Conservation (phyloP, 228 moss, liverwort and hornwort species). For the Sphagnum fallax region DNA sequence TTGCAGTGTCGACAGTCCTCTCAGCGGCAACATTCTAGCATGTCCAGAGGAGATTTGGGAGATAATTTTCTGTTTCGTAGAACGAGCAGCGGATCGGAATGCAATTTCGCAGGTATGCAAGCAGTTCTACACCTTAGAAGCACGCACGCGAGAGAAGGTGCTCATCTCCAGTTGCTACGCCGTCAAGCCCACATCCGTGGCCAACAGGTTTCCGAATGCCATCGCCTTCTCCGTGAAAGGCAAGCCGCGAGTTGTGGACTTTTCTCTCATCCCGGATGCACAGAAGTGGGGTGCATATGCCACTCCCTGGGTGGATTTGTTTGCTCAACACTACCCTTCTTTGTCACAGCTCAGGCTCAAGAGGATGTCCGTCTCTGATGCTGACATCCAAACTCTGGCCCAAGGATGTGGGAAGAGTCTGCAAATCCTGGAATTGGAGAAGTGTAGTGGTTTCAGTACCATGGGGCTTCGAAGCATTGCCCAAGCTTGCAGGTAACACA, state of each 20-base stretch:
- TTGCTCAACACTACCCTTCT: conserved; percentile 20
- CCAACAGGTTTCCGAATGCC: conserved; percentile 40
- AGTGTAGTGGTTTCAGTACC: conserved; percentile 50
- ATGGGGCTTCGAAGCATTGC: conserved; percentile 28
- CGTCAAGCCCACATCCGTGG: conserved; percentile 25
- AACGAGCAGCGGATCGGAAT: conserved; percentile 30
- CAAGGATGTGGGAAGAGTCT: conserved; percentile 25
- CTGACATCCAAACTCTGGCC: conserved; percentile 25
- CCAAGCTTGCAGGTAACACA: conserved; percentile 6
- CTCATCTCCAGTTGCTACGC: conserved; percentile 54
- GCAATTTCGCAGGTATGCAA: conserved; percentile 34
- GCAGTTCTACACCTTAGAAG: conserved; percentile 32
- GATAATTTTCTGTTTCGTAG: conserved; percentile 22
- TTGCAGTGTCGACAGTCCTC: too few species aligned
- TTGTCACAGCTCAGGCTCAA: conserved; percentile 42
- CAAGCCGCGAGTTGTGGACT: conserved; percentile 55
- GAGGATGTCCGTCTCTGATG: conserved; percentile 40
- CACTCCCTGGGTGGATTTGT: conserved; percentile 37
- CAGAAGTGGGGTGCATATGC: conserved; percentile 56
- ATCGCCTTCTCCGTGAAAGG: conserved; percentile 43
- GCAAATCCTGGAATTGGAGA: conserved; percentile 37
- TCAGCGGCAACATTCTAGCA: conserved; percentile 14
- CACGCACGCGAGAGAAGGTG: conserved; percentile 20
- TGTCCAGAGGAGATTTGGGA: conserved; percentile 41
- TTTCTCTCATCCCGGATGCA: conserved; percentile 32